These are phyloP conservation scores for Smallanthus sonchifolius DNA, from an alignment of 129 eudicot genomes.

Conservation along the genomic window DNA sequence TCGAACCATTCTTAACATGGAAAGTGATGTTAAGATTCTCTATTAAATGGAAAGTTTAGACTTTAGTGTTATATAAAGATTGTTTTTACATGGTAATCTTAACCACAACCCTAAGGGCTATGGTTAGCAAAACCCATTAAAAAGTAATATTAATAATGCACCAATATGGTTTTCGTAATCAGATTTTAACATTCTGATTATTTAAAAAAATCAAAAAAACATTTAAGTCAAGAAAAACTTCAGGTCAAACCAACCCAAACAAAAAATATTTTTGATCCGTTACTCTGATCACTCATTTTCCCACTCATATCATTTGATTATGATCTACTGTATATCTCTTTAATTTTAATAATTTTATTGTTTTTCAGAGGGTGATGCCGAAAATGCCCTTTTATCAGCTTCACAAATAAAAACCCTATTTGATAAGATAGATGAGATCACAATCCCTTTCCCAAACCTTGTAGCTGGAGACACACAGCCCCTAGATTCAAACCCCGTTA, in stretches of 20 bases:
- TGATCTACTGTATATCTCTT: neutral
- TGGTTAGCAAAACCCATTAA: neutral
- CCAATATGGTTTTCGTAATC: neutral
- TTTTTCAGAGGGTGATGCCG: conserved; percentile 46
- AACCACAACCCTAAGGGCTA: too few species aligned
- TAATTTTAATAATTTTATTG: neutral
- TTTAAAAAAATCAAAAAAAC: neutral
- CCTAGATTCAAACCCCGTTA: conserved; percentile 38
- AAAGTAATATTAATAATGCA: neutral
- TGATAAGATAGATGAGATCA: conserved; percentile 46
- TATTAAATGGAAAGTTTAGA: neutral
- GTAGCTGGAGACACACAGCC: conserved; percentile 34
- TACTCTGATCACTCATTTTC: neutral
- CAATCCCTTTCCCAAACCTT: conserved; percentile 42
- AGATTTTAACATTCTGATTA: neutral
- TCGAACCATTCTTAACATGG: neutral
- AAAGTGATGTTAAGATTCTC: neutral
- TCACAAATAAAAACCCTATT: conserved; percentile 51
- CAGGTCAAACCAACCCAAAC: neutral
- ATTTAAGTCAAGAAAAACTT: neutral
- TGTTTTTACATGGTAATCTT: neutral
- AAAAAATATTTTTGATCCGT: neutral
- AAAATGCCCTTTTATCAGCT: conserved; percentile 45
- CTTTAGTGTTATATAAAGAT: neutral
- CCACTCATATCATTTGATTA: neutral